Base-by-base conservation (phyloP, 1,139 yeast genomes). In the Lodderomyces theae region DNA sequence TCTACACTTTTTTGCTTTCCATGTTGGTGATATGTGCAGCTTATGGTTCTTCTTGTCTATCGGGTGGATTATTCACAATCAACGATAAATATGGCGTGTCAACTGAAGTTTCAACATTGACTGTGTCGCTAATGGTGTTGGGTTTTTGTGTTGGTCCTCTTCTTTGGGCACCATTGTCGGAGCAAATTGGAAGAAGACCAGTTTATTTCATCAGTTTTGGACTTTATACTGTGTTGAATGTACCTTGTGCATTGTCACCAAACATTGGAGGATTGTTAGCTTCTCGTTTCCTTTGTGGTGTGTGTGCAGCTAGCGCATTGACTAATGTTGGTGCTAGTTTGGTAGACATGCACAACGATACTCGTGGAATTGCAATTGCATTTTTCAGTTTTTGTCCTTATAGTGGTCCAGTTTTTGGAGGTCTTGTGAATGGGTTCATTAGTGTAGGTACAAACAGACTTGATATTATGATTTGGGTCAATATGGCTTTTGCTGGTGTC, bases 361-460 rank as follows among this genome's bases (percentile, higher is more conserved):
- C 89, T 2, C 77, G 96, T 67, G 95, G 96, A 51, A 77, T 82
- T 55, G 95, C 95, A 25, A 88, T 88, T 64, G 95, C 96, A 0
- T 83, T 84, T 53, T 89, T 88, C 60, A 88, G 95, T 24, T 88
- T 88, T 55, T 90, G 95, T 43, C 97, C 97, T 3, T 88, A 88
- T 61, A 82, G 92, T 41, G 96, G 96, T 37, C 96, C 97, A 0
- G 95, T 86, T 28, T 64, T 88, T 40, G 96, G 96, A 28, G 96
- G 95, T n/a, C 65, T 89, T 41, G 88, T 86, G 34, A 85, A 87
- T 56, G 96, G 96, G 28, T 88, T 88, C 66, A 82, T 88, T 54
- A 74, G 82, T 45, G 81, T 84, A 35, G 77, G 81, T 45, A 74
- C 92, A 21, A 75, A 73, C 12, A 72, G 89, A 53, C 74, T 79